These are phyloP conservation scores for Ceratobasidium sp. DNA, from an alignment of 1,284 basidiomycete genomes.

Conservation along the genomic window DNA sequence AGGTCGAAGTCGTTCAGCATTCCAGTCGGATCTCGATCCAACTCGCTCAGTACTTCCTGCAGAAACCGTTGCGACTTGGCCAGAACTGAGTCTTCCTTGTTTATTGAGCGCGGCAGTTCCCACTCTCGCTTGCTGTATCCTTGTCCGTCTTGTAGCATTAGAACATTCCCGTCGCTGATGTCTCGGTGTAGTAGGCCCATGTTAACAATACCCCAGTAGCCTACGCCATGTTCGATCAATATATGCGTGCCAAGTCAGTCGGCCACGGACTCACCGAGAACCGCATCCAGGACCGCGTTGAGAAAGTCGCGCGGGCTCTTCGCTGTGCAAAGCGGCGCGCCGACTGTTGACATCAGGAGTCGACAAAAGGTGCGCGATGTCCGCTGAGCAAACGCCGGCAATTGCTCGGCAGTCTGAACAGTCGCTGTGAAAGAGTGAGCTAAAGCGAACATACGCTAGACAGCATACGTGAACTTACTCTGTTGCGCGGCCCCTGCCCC, in stretches of 20 bases:
- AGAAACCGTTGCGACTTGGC: neutral
- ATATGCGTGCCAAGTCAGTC: neutral
- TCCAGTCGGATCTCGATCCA: conserved; percentile 10
- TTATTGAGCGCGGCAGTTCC: neutral
- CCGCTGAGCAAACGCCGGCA: neutral
- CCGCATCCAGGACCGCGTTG: neutral
- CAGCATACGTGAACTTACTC: neutral
- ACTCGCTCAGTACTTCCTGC: neutral
- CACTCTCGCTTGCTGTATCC: neutral
- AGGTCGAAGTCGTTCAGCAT: conserved; percentile 35
- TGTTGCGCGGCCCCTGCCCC: neutral
- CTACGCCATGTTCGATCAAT: neutral
- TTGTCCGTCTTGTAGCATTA: neutral
- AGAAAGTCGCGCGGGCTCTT: neutral
- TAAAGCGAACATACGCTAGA: too few relatives aligned
- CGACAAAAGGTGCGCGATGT: conserved; percentile 5
- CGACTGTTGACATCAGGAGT: conserved; percentile 7
- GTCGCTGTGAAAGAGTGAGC: neutral
- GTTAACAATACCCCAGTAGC: conserved; percentile 21
- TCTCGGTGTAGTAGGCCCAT: conserved; percentile 27
- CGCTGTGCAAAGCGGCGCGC: conserved; percentile 3
- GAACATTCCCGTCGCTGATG: conserved; percentile 28
- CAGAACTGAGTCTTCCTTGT: neutral
- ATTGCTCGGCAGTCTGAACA: neutral
- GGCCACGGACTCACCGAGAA: neutral